Evolutionary conservation across 2,329 filamentous ascomycete genomes (phyloP).

Genomic region (Aspergillus sp.): DNA sequence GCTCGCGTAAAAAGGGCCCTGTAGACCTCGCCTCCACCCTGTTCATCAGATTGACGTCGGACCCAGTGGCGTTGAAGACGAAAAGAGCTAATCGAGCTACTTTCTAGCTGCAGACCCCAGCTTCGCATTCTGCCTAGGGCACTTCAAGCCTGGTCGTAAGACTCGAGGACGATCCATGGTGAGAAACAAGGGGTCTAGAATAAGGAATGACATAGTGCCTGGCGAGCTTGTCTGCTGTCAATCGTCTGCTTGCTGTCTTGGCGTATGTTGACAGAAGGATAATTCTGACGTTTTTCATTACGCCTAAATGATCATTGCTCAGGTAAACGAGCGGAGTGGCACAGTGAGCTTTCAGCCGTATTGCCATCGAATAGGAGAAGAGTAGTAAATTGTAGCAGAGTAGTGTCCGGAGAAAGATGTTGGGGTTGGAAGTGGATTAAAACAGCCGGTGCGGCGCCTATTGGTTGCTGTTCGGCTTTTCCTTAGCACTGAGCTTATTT

Average conservation of each 20-base stretch:
- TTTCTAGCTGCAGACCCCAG: background rate
- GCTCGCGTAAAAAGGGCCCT: background rate
- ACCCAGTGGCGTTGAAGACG: background rate
- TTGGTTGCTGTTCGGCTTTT: background rate
- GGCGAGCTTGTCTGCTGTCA: background rate
- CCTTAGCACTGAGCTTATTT: no score
- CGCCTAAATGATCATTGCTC: slow-evolving; percentile 11
- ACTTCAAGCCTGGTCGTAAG: background rate
- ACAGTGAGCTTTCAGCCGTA: background rate
- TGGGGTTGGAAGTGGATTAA: background rate
- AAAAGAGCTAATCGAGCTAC: background rate
- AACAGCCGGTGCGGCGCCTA: background rate
- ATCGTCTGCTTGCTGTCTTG: no score
- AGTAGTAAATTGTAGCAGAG: background rate
- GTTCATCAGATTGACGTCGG: background rate
- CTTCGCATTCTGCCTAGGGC: no score
- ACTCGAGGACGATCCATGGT: slow-evolving; percentile 7
- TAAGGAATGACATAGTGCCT: slow-evolving; percentile 2
- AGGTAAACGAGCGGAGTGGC: background rate
- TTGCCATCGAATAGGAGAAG: background rate
- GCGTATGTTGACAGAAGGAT: slow-evolving; percentile 3
- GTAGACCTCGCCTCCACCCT: background rate
- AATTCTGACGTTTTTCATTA: slow-evolving; percentile 19
- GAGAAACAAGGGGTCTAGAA: slow-evolving; percentile 10
- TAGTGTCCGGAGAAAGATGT: background rate